phyloP scores from a whole-genome alignment of 2,329 filamentous ascomycete species.

The Cladosporium halotolerans region DNA sequence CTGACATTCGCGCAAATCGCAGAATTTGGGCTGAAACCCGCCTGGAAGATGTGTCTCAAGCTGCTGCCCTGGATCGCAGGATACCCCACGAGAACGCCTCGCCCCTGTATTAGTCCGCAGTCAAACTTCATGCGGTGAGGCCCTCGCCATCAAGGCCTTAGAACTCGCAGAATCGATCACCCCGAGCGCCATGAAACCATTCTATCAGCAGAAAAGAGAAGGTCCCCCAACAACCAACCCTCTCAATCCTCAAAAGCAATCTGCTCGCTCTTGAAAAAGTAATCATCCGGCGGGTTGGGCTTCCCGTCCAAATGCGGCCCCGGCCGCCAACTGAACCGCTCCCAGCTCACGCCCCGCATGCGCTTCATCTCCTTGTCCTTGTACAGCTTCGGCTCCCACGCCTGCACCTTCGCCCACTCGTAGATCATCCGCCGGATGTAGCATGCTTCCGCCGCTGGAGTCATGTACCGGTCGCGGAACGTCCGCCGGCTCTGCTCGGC shows the following conservation, averaged over 20 bases:
- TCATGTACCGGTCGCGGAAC: conserved; percentile 24
- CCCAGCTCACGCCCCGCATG: background rate
- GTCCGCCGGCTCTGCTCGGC: conserved; percentile 20
- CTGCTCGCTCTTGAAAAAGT: background rate
- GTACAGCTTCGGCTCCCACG: background rate
- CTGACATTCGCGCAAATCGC: no score
- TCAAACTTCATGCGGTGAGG: no score
- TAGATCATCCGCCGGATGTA: conserved; percentile 28
- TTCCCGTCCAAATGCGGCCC: background rate
- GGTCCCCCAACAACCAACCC: background rate
- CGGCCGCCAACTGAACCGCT: background rate
- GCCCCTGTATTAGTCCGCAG: no score
- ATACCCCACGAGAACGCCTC: no score
- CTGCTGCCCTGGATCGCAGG: no score
- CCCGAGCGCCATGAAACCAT: no score
- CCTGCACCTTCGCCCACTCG: conserved; percentile 18
- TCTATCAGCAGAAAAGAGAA: background rate
- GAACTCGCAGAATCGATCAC: no score
- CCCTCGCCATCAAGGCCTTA: no score
- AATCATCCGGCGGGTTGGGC: background rate
- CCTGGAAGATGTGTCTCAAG: no score
- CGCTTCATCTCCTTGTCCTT: background rate
- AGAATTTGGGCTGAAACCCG: no score
- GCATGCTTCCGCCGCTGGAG: conserved; percentile 26
- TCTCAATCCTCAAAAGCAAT: background rate